phyloP scores from a whole-genome alignment of 495 filamentous ascomycete genomes.

The Thozetella sp. region DNA sequence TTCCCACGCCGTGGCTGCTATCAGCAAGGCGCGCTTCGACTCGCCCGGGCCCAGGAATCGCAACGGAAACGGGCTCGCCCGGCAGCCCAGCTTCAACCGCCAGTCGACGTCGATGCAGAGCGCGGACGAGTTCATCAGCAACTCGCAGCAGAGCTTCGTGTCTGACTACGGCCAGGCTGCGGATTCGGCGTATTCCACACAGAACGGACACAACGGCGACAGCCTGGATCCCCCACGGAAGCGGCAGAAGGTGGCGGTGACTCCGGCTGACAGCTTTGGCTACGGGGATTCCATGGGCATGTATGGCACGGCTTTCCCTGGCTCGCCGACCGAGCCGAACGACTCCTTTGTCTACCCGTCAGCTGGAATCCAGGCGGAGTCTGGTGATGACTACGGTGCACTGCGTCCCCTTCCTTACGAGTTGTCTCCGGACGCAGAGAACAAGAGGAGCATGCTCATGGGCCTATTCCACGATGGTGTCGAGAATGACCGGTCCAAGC shows the following conservation, averaged over 20 bases:
- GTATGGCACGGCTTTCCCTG: conserved; percentile 42
- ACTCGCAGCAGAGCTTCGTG: conserved; percentile 50
- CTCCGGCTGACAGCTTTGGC: conserved; percentile 48
- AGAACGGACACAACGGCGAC: conserved; percentile 49
- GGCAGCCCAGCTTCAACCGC: conserved; percentile 55
- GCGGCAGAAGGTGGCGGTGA: conserved; percentile 51
- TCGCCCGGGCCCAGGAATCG: conserved; percentile 73
- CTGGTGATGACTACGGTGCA: conserved; percentile 57
- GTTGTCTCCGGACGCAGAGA: conserved; percentile 63
- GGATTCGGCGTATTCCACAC: conserved; percentile 49
- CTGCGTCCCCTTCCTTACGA: conserved; percentile 72
- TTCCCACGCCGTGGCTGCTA: conserved; percentile 87
- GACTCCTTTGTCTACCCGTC: conserved; percentile 81
- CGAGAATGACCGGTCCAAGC: conserved; percentile 53
- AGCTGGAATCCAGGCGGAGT: conserved; percentile 47
- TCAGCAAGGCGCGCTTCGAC: conserved; percentile 93
- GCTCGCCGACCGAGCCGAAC: conserved; percentile 82
- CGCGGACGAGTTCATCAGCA: conserved; percentile 37
- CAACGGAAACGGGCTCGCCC: conserved; percentile 33
- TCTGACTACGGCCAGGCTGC: conserved; percentile 44
- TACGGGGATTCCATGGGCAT: conserved; percentile 54
- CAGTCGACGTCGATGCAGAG: conserved; percentile 69
- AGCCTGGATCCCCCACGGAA: conserved; percentile 83
- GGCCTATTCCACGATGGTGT: conserved; percentile 82
- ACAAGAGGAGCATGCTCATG: conserved; percentile 79